These are phyloP conservation scores for Avena eriantha DNA, from an alignment of 176 grass and related monocot species.

Conservation along the genomic window DNA sequence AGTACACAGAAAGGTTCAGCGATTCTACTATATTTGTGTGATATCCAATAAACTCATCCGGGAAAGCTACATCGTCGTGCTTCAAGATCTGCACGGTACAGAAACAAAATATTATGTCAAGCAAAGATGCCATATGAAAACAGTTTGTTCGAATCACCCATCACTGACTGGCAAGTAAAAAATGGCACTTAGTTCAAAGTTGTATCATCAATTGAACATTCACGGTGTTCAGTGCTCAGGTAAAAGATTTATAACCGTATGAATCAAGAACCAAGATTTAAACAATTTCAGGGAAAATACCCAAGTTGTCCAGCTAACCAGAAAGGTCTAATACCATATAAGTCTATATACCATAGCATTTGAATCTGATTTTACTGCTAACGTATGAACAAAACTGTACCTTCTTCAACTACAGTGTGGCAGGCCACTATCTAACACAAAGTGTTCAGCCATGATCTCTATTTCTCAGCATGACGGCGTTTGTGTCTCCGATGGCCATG, in stretches of 20 bases:
- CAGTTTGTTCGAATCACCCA: not conserved
- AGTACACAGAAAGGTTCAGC: constrained; percentile 21
- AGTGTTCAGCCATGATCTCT: constrained; percentile 27
- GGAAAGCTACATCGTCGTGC: not conserved
- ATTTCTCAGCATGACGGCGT: constrained; percentile 72
- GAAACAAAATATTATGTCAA: not conserved
- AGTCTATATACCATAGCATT: not conserved
- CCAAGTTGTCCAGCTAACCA: not conserved
- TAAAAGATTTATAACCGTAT: not conserved
- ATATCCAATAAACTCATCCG: constrained; percentile 10
- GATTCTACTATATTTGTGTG: not conserved
- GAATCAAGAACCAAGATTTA: not conserved
- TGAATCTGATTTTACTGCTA: constrained; percentile 2
- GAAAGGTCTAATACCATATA: not conserved
- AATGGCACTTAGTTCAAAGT: not conserved
- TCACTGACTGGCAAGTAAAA: not conserved
- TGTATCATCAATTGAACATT: not conserved
- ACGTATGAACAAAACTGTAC: constrained; percentile 17
- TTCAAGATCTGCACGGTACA: constrained; percentile 44
- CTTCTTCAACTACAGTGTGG: constrained; percentile 40
- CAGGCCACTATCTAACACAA: constrained; percentile 17
- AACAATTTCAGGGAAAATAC: not conserved
- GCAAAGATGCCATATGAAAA: not conserved
- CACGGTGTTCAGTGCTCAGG: not conserved
- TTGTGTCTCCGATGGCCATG: constrained; percentile 65